phyloP scores from a whole-genome alignment of 495 filamentous ascomycete species.

The Hyaloscypha bicolor region DNA sequence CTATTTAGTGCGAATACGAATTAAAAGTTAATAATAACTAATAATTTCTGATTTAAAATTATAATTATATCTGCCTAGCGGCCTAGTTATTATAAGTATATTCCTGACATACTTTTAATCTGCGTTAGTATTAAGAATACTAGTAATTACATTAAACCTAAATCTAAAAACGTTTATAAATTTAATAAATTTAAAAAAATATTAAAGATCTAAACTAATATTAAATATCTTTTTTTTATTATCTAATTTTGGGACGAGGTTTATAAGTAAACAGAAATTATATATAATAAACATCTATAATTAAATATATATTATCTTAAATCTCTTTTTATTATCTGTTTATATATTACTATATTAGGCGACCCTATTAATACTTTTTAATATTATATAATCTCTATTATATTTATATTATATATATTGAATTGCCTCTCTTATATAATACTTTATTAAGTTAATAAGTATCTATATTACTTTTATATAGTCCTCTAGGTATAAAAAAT shows the following conservation, averaged over 20 bases:
- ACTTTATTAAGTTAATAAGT: conserved; percentile 21
- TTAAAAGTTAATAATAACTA: conserved; percentile 23
- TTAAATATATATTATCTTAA: conserved; percentile 23
- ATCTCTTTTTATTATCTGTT: conserved; percentile 20
- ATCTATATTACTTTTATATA: conserved; percentile 20
- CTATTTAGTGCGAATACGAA: conserved; percentile 18
- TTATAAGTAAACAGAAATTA: conserved; percentile 23
- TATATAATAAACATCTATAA: conserved; percentile 22
- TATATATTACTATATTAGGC: conserved; percentile 21
- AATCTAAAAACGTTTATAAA: conserved; percentile 22
- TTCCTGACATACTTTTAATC: conserved; percentile 19
- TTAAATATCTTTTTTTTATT: conserved; percentile 23
- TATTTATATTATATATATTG: conserved; percentile 21
- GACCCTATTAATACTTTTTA: conserved; percentile 20
- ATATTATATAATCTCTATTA: conserved; percentile 23
- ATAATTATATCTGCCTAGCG: conserved; percentile 22
- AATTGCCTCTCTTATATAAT: conserved; percentile 26
- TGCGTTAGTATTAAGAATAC: conserved; percentile 19
- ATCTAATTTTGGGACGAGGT: conserved; percentile 22
- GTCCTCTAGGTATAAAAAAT: conserved; percentile 28
- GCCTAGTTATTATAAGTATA: conserved; percentile 25
- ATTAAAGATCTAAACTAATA: conserved; percentile 20
- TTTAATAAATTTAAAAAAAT: conserved; percentile 22
- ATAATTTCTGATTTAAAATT: conserved; percentile 22
- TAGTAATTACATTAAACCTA: conserved; percentile 22